Conservation (phyloP, 1,284 basidiomycete genomes). For the Rhodotorula sp. region DNA sequence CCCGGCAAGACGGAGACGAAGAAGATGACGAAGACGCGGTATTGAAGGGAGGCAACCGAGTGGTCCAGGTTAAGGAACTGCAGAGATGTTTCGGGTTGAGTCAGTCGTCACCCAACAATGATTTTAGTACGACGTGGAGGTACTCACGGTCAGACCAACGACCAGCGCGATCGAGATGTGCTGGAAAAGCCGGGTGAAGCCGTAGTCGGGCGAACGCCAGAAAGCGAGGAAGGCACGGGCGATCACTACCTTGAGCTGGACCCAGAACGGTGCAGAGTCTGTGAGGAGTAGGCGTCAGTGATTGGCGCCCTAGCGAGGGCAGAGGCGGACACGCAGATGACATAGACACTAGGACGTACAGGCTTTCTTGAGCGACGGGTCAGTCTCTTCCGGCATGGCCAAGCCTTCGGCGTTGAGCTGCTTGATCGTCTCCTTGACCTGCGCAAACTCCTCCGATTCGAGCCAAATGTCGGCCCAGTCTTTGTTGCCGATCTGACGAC, state of each 20-base stretch:
- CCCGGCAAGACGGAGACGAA: slow-evolving; percentile 46
- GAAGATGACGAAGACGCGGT: slow-evolving; percentile 60
- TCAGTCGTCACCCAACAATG: slow-evolving; percentile 55
- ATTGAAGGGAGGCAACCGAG: slow-evolving; percentile 71
- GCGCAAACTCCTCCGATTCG: slow-evolving; percentile 48
- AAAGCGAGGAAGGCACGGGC: slow-evolving; percentile 70
- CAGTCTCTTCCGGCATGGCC: slow-evolving; percentile 48
- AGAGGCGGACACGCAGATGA: no score
- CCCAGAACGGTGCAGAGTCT: slow-evolving; percentile 67
- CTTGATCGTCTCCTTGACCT: slow-evolving; percentile 51
- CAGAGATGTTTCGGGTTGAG: slow-evolving; percentile 56
- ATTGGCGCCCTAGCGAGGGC: slow-evolving; percentile 17
- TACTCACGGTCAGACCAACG: slow-evolving; percentile 63
- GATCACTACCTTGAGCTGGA: slow-evolving; percentile 74
- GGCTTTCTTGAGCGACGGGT: slow-evolving; percentile 40
- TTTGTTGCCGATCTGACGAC: slow-evolving; percentile 46
- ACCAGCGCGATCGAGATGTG: slow-evolving; percentile 63
- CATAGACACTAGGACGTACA: slow-evolving; percentile 6
- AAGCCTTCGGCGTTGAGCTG: slow-evolving; percentile 54
- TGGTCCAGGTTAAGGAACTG: slow-evolving; percentile 70
- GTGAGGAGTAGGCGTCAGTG: no score
- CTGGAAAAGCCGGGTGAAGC: slow-evolving; percentile 49
- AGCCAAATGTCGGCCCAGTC: slow-evolving; percentile 51
- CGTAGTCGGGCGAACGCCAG: slow-evolving; percentile 78
- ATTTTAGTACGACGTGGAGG: slow-evolving; percentile 46